Conservation (phyloP, 345 rosid genomes). For the Bruguiera gymnorhiza region DNA sequence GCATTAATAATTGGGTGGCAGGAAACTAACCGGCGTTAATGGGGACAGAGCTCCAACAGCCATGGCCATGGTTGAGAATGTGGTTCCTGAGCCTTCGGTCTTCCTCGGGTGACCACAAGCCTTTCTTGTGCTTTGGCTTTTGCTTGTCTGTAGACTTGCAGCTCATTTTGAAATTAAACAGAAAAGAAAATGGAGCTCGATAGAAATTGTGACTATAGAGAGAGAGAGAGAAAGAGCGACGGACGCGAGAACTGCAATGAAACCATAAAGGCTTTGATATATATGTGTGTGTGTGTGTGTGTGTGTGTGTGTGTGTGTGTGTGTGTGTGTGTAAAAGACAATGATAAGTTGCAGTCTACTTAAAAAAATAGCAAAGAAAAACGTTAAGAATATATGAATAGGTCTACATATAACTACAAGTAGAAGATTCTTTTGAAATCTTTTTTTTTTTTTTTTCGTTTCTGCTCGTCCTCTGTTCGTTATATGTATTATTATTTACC, state of each 20-base stretch:
- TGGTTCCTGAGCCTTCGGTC: conserved; percentile 65
- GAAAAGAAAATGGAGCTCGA: neutral
- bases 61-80: conserved; percentile 65
- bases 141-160: conserved; percentile 45
- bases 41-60: conserved; percentile 89
- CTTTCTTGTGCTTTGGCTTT: conserved; percentile 65
- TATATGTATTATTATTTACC: too few relatives aligned
- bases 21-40: conserved; percentile 61
- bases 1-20: neutral
- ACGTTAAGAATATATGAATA: too few relatives aligned
- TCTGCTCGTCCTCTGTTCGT: too few relatives aligned
- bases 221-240: neutral
- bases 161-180: conserved; percentile 29
- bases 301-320: too few relatives aligned
- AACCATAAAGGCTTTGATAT: conserved; percentile 19
- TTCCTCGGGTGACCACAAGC: conserved; percentile 98
- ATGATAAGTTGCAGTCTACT: conserved; percentile 21
- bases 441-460: neutral
- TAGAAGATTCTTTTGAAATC: neutral
- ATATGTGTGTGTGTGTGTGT: neutral
- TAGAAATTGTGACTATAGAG: neutral
- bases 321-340: neutral
- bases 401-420: too few relatives aligned
- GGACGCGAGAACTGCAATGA: conserved; percentile 13
- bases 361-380: conserved; percentile 10